phyloP scores from a whole-genome alignment of 1,139 yeast species.

The Kodamaea ohmeri region DNA sequence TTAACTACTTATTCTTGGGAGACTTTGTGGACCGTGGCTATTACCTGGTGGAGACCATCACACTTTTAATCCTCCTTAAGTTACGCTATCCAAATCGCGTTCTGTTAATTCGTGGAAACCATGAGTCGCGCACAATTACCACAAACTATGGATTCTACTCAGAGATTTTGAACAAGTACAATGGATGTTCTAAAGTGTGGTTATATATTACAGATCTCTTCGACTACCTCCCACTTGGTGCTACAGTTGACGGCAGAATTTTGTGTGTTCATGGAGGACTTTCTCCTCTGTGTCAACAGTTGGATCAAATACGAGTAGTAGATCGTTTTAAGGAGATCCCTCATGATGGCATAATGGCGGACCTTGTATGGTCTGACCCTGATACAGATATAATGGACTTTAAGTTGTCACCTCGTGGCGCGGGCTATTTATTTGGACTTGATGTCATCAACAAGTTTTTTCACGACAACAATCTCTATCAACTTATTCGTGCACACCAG shows the following conservation, averaged over 20 bases:
- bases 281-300: conserved; percentile 90
- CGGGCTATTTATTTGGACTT: conserved; percentile 93
- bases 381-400: conserved; percentile 84
- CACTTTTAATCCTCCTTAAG: conserved; percentile 78
- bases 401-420: conserved; percentile 91
- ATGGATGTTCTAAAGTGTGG: conserved; percentile 82
- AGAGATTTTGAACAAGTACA: conserved; percentile 85
- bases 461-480: conserved; percentile 70
- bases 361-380: conserved; percentile 97
- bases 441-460: conserved; percentile 88
- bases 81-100: conserved; percentile 83
- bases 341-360: conserved; percentile 99
- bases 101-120: conserved; percentile 85
- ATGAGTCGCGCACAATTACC: conserved; percentile 93
- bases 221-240: conserved; percentile 86
- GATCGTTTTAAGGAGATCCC: conserved; percentile 94
- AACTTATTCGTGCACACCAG: conserved; percentile 92
- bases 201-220: conserved; percentile 84
- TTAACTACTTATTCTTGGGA: conserved; percentile 88
- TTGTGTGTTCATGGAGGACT: conserved; percentile 97
- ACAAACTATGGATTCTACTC: conserved; percentile 96
- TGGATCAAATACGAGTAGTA: conserved; percentile 85
- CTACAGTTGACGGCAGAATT: conserved; percentile 87
- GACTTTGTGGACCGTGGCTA: conserved; percentile 91
- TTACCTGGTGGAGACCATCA: conserved; percentile 88